Conservation (phyloP, 163 green algal species). For the Chlamydomonas reinhardtii region DNA sequence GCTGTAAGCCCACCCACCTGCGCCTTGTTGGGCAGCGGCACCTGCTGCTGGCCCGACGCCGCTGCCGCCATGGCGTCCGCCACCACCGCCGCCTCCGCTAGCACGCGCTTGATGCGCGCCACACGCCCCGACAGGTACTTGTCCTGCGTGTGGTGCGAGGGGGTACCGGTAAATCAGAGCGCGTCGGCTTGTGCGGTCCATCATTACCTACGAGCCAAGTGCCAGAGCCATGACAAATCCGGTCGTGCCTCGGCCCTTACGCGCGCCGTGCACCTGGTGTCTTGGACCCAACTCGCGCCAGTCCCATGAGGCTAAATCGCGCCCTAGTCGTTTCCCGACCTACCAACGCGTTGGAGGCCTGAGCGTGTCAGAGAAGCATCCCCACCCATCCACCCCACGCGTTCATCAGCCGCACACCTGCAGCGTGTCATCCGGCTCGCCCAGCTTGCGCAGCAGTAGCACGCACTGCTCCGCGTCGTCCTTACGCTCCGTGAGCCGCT, state of each 20-base stretch:
- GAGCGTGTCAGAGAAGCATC: no score
- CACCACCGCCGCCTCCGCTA: constrained; percentile 67
- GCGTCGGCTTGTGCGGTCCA: no score
- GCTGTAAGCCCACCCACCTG: constrained; percentile 30
- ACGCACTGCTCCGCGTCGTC: constrained; percentile 81
- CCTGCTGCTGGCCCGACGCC: constrained; percentile 6
- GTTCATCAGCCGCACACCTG: constrained; percentile 61
- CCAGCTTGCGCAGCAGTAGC: constrained; percentile 85
- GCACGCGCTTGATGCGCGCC: constrained; percentile 69
- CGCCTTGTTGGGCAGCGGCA: constrained; percentile 30
- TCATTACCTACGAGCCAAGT: no score
- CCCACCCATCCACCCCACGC: background rate
- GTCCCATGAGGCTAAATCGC: no score
- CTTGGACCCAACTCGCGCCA: background rate
- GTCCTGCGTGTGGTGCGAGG: constrained; percentile 38
- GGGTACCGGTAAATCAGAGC: background rate
- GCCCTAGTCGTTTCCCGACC: no score
- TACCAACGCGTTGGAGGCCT: no score
- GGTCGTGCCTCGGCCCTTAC: no score
- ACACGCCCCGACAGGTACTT: constrained; percentile 79
- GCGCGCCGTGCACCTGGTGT: no score
- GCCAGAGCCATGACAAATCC: no score
- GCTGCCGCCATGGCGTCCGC: constrained; percentile 63
- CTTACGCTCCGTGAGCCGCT: constrained; percentile 73
- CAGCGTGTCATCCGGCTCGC: constrained; percentile 81